phyloP scores from a whole-genome alignment of 805 yeast genomes.

The Candida insectalens region DNA sequence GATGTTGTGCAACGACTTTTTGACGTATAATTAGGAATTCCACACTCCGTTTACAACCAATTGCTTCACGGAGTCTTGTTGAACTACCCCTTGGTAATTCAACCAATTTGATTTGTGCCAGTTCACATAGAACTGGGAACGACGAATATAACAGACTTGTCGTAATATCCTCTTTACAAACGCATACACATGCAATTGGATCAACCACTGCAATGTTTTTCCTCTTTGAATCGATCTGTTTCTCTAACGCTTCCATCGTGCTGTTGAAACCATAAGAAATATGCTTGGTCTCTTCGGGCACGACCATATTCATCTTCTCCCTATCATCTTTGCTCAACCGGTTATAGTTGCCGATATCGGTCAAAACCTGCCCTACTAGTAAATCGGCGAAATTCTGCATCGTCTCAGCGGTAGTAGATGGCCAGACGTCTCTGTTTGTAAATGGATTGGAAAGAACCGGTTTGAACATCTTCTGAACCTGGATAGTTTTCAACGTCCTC shows the following conservation, averaged over 20 bases:
- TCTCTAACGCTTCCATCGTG: conserved; percentile 38
- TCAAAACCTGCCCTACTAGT: conserved; percentile 6
- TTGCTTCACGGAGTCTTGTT: conserved; percentile 9
- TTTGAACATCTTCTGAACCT: conserved; percentile 42
- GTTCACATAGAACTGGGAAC: conserved; percentile 45
- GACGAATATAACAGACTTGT: conserved; percentile 44
- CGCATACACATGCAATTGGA: conserved; percentile 37
- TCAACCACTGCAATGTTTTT: conserved; percentile 2
- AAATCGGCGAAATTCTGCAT: conserved; percentile 22
- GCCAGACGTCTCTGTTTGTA: conserved; percentile 34
- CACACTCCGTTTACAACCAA: conserved; percentile 7
- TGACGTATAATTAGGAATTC: conserved; percentile 13
- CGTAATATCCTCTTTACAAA: conserved; percentile 33
- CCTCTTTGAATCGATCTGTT: conserved; percentile 25
- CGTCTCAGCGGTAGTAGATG: conserved; percentile 25
- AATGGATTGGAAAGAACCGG: conserved; percentile 60
- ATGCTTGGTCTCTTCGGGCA: conserved; percentile 17
- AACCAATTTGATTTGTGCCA: conserved; percentile 46
- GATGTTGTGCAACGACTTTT: conserved; percentile 7
- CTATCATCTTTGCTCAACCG: conserved; percentile 16
- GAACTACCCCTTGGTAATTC: conserved; percentile 44
- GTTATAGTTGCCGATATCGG: conserved; percentile 11
- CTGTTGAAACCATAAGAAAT: conserved; percentile 45
- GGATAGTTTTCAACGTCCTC: too few species aligned
- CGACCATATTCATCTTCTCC: conserved; percentile 8